phyloP scores from a whole-genome alignment of 1,139 yeast genomes.

The Suzukiozyma palmioleophila region DNA sequence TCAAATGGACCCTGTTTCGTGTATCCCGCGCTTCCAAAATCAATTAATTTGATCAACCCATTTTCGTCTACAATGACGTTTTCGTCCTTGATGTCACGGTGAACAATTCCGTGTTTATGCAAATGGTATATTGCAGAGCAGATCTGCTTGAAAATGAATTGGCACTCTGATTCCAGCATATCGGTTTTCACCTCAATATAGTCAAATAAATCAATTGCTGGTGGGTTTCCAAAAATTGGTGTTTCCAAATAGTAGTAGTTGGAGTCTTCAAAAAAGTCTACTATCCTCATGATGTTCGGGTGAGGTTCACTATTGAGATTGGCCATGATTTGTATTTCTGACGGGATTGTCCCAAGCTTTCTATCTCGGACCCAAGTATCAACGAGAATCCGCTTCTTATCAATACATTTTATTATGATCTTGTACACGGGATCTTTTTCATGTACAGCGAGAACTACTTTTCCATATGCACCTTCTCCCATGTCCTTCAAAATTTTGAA shows the following conservation, averaged over 20 bases:
- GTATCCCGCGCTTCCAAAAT: conserved; percentile 94
- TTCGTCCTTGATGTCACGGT: conserved; percentile 93
- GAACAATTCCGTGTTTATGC: conserved; percentile 84
- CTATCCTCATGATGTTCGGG: conserved; percentile 76
- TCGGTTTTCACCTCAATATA: conserved; percentile 78
- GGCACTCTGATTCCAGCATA: conserved; percentile 74
- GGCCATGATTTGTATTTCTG: conserved; percentile 90
- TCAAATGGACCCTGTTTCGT: conserved; percentile 90
- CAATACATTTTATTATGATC: conserved; percentile 82
- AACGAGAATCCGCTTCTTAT: conserved; percentile 86
- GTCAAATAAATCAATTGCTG: conserved; percentile 90
- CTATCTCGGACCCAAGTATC: conserved; percentile 98
- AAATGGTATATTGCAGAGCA: conserved; percentile 74
- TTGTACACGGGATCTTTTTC: conserved; percentile 57
- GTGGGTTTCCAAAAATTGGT: conserved; percentile 82
- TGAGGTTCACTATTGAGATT: conserved; percentile 72
- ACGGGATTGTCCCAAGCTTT: conserved; percentile 85
- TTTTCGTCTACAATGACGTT: conserved; percentile 81
- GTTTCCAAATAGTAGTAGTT: conserved; percentile 86
- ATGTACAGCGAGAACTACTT: conserved; percentile 77
- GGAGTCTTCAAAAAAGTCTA: conserved; percentile 90
- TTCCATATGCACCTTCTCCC: conserved; percentile 98
- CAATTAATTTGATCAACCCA: conserved; percentile 78
- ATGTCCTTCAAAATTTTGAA: conserved; percentile 67
- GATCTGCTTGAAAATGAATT: conserved; percentile 73